Evolutionary conservation across 345 rosid species (phyloP), one percentile per base, ranked within the genome.

Genomic region (Passiflora organensis): DNA sequence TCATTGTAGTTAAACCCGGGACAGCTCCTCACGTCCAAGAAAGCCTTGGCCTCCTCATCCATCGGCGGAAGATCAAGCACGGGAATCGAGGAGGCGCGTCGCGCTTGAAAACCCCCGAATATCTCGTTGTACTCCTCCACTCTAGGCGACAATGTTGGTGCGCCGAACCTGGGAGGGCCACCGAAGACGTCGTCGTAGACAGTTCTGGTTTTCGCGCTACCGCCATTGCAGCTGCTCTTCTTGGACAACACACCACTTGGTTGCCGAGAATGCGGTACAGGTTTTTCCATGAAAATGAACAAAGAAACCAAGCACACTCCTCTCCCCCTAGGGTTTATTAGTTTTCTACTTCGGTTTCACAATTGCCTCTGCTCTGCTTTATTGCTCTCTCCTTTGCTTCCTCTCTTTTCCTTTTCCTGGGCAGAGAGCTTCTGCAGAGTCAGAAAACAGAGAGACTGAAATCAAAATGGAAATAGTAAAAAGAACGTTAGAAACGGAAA

Each of bases 131-230:
- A 88, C 72, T 88, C 96, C 51, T 88, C 90, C 2, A 70, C 76
- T 13, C 90, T 72, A 6, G 94, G 96, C 21, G 96, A 84, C 28
- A 88, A 64, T 2, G 77, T 34, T 17, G 86, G 79, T 18, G 64
- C 59, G 0, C 70, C 87, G 23, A 68, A 76, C 65, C 70, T 76
- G 2, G 84, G 86, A 0, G 90, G 80, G 15, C 86, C 86, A 1
- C 88, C 86, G 58, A 83, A 91, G 2, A 87, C 85, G 74, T 91
- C 90, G 68, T 83, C 88, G 76, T 91, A 82, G 4, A 77, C 61
- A 25, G 80, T 63, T 67, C 64, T 65, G 49, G 63, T 20, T 25
- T 49, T 38, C 45, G 51, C 15, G 32, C 49, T 20, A 42, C 15
- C 19, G 32, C 60, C 66, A 60, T 51, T 66, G 58, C 37, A 51